Conservation (phyloP, 2,329 filamentous ascomycete species). For the Lachnellula occidentalis region DNA sequence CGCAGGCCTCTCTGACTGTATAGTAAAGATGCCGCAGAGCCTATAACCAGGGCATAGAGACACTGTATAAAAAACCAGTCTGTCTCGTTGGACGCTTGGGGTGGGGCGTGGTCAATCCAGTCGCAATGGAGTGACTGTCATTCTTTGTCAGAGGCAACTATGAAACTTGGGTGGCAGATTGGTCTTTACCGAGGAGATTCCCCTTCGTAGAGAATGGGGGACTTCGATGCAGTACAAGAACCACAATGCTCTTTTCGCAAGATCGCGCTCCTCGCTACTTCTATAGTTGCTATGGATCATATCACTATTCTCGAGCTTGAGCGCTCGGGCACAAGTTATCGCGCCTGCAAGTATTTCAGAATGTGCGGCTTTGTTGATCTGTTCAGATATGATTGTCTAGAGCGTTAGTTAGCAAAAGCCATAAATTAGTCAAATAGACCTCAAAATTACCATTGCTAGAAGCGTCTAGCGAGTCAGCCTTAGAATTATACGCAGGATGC, state of each 20-base stretch:
- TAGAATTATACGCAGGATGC: background rate
- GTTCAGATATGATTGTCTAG: slow-evolving; percentile 4
- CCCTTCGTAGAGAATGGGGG: slow-evolving; percentile 3
- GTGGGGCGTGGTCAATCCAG: slow-evolving; percentile 6
- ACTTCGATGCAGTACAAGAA: slow-evolving; percentile 5
- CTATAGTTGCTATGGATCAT: background rate
- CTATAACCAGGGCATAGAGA: slow-evolving; percentile 2
- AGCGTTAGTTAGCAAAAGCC: too few species aligned
- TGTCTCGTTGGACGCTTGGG: background rate
- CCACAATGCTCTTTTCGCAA: slow-evolving; percentile 3
- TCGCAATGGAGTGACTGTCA: slow-evolving; percentile 1
- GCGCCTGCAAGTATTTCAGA: slow-evolving; percentile 1
- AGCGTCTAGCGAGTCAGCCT: slow-evolving; percentile 3
- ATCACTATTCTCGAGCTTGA: slow-evolving; percentile 4
- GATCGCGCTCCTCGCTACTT: slow-evolving; percentile 2
- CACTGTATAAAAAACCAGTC: slow-evolving; percentile 6
- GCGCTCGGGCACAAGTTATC: slow-evolving; percentile 1
- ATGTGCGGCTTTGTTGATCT: background rate
- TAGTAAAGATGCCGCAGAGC: slow-evolving; percentile 3
- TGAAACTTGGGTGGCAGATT: background rate
- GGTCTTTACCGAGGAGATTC: slow-evolving; percentile 4
- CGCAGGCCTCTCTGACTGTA: slow-evolving; percentile 6
- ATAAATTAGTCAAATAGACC: background rate
- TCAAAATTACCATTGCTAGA: slow-evolving; percentile 3
- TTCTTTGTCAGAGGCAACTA: background rate